Evolutionary conservation across 805 yeast genomes (phyloP).

Genomic region (Candida vaughaniae): DNA sequence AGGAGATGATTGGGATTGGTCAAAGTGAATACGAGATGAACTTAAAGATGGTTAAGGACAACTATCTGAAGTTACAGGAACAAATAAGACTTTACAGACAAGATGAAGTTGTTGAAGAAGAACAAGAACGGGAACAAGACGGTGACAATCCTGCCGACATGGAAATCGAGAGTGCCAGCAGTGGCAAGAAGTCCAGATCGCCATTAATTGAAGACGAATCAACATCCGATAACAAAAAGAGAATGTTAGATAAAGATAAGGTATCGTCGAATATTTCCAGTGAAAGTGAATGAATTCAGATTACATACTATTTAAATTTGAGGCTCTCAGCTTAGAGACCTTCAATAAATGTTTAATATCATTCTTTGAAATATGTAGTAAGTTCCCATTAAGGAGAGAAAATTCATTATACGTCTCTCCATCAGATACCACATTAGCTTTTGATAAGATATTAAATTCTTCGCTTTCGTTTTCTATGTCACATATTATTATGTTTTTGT

Average conservation of each 20-base stretch:
- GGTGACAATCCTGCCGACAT: conserved; percentile 2
- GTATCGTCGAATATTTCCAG: not conserved
- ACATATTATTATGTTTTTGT: conserved; percentile 11
- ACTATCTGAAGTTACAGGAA: conserved; percentile 14
- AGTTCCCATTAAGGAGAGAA: conserved; percentile 49
- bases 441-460: conserved; percentile 12
- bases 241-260: conserved; percentile 9
- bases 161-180: conserved; percentile 4
- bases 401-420: conserved; percentile 18
- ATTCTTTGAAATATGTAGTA: conserved; percentile 43
- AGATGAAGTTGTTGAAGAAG: conserved; percentile 6
- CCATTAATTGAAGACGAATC: conserved; percentile 7
- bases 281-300: conserved; percentile 1
- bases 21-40: conserved; percentile 22
- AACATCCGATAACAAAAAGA: conserved; percentile 7
- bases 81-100: conserved; percentile 15
- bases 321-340: conserved; percentile 49
- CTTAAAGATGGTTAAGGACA: conserved; percentile 12
- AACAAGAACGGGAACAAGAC: conserved; percentile 7
- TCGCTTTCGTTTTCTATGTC: conserved; percentile 17
- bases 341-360: conserved; percentile 47
- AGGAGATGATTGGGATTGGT: conserved; percentile 41
- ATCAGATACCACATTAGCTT: conserved; percentile 9
- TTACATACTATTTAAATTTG: not conserved
- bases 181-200: conserved; percentile 7